These are phyloP conservation scores for Acanthochlamys bracteata DNA, from an alignment of 106 monocot species.

Conservation along the genomic window DNA sequence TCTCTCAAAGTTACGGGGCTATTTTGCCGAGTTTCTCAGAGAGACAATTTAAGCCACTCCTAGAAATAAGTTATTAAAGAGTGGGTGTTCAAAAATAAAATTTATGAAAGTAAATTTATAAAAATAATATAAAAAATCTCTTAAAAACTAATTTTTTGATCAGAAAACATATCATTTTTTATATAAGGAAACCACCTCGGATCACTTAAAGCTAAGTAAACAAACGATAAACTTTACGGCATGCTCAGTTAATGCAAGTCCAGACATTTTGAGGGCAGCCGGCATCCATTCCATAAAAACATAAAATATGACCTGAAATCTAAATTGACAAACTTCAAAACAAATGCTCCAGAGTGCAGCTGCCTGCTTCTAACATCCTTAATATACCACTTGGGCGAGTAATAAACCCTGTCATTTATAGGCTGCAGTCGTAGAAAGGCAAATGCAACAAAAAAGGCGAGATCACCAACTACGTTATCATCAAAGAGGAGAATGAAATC, in stretches of 20 bases:
- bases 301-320: constrained; percentile 69
- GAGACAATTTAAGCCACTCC: no score
- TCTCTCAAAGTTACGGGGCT: no score
- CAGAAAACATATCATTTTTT: no score
- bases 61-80: no score
- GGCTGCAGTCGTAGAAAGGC: constrained; percentile 80
- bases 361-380: constrained; percentile 74
- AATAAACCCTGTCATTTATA: constrained; percentile 89
- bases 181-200: no score
- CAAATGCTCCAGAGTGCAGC: constrained; percentile 32
- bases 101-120: no score
- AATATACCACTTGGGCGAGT: constrained; percentile 97
- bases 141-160: no score
- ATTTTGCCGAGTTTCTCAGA: no score
- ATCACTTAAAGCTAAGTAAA: no score
- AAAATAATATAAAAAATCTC: no score
- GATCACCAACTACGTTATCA: constrained; percentile 33
- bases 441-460: constrained; percentile 75
- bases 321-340: constrained; percentile 67
- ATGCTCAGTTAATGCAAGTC: constrained; percentile 89
- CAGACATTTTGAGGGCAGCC: constrained; percentile 93
- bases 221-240: no score
- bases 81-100: no score
- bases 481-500: constrained; percentile 49
- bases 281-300: constrained; percentile 89